Percentiles rank a stretch among this genome's conserved stretches.
Conservation (phyloP, 768 basidiomycete genomes). For the Termitomyces sp. region DNA sequence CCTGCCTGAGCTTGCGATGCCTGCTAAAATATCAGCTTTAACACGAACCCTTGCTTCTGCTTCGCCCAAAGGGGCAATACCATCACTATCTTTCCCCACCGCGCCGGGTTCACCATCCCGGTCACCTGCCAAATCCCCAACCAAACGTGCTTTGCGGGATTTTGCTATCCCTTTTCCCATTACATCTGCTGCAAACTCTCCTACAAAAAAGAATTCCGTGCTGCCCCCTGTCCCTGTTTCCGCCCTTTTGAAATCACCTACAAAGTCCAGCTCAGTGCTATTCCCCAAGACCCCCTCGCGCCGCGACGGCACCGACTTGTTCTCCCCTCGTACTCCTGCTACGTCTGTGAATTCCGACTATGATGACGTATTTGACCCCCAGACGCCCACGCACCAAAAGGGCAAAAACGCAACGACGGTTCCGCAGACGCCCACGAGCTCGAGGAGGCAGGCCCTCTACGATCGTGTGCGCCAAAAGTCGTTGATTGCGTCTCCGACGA, state of each 20-base stretch:
- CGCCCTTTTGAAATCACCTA: constrained; percentile 1
- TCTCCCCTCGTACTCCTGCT: constrained; percentile 45
- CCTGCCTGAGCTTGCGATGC: constrained; percentile 50
- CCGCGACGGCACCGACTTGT: constrained; percentile 31
- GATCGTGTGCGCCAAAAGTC: constrained; percentile 77
- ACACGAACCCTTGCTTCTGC: constrained; percentile 69
- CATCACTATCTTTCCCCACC: constrained; percentile 37
- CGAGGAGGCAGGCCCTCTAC: constrained; percentile 74
- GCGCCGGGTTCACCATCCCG: constrained; percentile 37
- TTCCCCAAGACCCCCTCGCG: constrained; percentile 69
- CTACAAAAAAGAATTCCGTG: constrained; percentile 7
- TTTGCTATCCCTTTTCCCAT: constrained; percentile 10
- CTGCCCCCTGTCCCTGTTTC: not conserved
- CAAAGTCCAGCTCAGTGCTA: constrained; percentile 23
- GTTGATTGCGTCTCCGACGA: constrained; percentile 61
- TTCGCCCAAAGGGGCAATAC: constrained; percentile 57
- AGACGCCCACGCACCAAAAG: constrained; percentile 63
- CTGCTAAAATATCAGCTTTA: constrained; percentile 57
- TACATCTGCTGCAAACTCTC: constrained; percentile 1
- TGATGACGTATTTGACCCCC: constrained; percentile 34
- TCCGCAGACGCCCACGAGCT: constrained; percentile 66
- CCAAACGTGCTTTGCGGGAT: constrained; percentile 27
- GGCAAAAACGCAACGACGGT: constrained; percentile 50
- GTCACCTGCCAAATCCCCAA: constrained; percentile 33
- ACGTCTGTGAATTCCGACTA: constrained; percentile 25